Evolutionary conservation across 805 yeast species (phyloP), one percentile per base, ranked within the genome.

Genomic region (Saccharomycopsis sp.): DNA sequence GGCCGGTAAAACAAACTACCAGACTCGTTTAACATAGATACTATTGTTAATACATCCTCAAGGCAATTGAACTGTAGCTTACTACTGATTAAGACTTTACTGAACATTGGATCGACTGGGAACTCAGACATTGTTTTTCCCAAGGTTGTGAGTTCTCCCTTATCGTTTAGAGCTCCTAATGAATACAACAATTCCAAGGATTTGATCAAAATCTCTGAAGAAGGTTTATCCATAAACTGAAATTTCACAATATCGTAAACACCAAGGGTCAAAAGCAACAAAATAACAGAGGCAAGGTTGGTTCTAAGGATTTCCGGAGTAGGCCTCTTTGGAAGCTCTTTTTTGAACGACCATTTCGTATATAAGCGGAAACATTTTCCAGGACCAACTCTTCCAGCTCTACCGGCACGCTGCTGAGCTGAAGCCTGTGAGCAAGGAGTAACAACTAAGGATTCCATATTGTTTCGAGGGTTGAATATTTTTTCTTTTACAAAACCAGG

Each of bases 361-460:
- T 84, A 94, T 22, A 94, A 73, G 44, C 99, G 71, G 67, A 87
- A 94, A 72, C 98, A 94, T 68, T 89, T 89, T 17, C 99, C 99
- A 0, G 98, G 97, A 0, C 96, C 92, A 5, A 96, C 91, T 75
- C 99, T 85, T 49, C 99, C 99, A 3, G 98, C 99, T 75, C 99
- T 83, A 69, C 99, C 99, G 0, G 97, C 92, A 67, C 99, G 78
- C 73, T 94, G 99, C 66, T 90, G 92, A 0, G 97, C 97, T 50
- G 96, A 91, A 0, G 99, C 99, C 67, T 85, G 85, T 0, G 98
- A 92, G 63, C 96, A 90, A 0, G 97, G 96, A 15, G 86, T 82
- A 3, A 94, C 91, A 53, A 86, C 82, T 60, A 94, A 77, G 38
- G 92, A 85, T 60, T 91, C 96, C 84, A 93, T 92, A 15, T 97